Percentiles rank a stretch among this genome's conserved stretches.
These are phyloP conservation scores for Yarrowia yakushimensis DNA, from an alignment of 805 yeast species.

Conservation along the genomic window DNA sequence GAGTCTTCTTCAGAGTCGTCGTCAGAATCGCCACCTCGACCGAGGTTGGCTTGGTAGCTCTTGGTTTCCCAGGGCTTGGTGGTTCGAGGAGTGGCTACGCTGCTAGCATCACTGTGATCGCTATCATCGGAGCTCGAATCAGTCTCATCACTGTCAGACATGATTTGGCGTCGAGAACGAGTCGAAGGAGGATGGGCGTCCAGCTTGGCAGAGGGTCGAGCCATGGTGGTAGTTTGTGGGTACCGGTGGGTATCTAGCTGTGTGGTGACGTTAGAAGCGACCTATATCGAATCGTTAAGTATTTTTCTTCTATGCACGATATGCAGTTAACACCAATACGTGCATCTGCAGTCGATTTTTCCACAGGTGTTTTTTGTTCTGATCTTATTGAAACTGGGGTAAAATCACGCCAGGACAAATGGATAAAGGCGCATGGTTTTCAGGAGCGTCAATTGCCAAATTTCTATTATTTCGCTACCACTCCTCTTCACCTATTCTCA, in stretches of 20 bases:
- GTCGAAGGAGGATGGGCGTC: slow-evolving; percentile 14
- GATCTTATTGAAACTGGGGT: background rate
- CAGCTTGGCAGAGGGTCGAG: background rate
- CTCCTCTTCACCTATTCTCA: background rate
- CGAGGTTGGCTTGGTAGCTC: background rate
- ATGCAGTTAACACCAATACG: background rate
- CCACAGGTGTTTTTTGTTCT: background rate
- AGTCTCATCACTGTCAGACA: slow-evolving; percentile 12
- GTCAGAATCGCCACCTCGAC: background rate
- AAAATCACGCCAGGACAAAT: background rate
- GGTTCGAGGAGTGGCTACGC: background rate
- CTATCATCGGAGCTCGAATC: background rate
- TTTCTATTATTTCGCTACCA: background rate
- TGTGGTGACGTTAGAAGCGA: background rate
- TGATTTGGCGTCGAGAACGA: background rate
- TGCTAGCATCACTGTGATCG: slow-evolving; percentile 1
- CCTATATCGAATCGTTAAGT: background rate
- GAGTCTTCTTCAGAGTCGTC: background rate
- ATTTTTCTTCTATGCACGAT: slow-evolving; percentile 5
- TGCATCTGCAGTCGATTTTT: background rate
- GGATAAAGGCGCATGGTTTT: background rate
- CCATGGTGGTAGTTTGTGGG: background rate
- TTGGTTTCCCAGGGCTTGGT: slow-evolving; percentile 6
- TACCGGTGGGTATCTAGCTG: background rate
- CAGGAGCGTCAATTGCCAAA: background rate